phyloP scores from a whole-genome alignment of 169 alveolate genomes.

The Besnoitia besnoiti region DNA sequence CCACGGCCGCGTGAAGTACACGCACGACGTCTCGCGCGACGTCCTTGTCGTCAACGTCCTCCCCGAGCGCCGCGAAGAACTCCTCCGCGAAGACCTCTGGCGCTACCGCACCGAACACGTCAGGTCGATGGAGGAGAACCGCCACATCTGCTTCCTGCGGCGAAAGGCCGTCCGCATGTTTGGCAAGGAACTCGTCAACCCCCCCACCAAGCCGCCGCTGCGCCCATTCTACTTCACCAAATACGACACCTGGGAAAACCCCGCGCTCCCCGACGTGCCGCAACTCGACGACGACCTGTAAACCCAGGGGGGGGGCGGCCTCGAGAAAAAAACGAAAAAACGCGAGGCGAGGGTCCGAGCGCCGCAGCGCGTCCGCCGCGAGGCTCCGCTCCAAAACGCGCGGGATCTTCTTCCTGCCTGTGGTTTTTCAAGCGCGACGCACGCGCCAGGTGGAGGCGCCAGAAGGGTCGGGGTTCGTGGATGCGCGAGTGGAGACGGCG shows the following conservation, averaged over 20 bases:
- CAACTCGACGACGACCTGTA: conserved; percentile 39
- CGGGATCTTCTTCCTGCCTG: too few relatives aligned
- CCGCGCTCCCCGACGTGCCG: conserved; percentile 78
- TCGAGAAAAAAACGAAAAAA: neutral
- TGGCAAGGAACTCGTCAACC: conserved; percentile 69
- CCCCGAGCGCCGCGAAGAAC: conserved; percentile 86
- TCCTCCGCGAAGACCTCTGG: conserved; percentile 84
- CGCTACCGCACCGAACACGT: conserved; percentile 90
- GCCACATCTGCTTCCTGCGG: conserved; percentile 78
- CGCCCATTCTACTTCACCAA: conserved; percentile 78
- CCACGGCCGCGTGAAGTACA: conserved; percentile 87
- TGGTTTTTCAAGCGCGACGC: too few relatives aligned
- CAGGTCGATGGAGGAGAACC: conserved; percentile 83
- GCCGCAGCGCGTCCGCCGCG: too few relatives aligned
- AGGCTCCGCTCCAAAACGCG: too few relatives aligned
- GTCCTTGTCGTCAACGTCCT: conserved; percentile 83
- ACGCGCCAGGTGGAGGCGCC: too few relatives aligned
- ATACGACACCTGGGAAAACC: conserved; percentile 82
- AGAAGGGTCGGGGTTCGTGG: too few relatives aligned
- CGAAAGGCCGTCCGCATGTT: conserved; percentile 72
- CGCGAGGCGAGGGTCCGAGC: too few relatives aligned
- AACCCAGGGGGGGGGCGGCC: neutral
- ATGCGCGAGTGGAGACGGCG: too few relatives aligned
- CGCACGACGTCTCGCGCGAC: conserved; percentile 82
- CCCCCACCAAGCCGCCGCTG: conserved; percentile 83